Base-by-base conservation (phyloP, 2,329 filamentous ascomycete species). In the Verticillium alfalfae region DNA sequence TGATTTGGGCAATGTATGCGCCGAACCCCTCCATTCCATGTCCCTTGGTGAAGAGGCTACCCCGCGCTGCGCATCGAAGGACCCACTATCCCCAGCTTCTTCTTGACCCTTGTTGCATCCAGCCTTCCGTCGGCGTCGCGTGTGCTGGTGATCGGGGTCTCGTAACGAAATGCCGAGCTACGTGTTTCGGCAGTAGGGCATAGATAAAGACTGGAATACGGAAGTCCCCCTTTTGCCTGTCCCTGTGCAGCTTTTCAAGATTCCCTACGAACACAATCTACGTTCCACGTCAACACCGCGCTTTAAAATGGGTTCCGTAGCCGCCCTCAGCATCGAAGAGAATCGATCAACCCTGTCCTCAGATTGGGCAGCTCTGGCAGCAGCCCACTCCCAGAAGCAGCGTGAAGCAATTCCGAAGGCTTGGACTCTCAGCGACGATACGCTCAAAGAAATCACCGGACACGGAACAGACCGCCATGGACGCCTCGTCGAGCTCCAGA, bases 281-380 rank as follows among this genome's bases (percentile, higher is more conserved):
- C 26, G 5, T 31, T 31, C 26, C 13, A 37, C 18, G 22, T 15
- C 13, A n/a, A 7, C 13, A 41, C 15, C 39, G 6, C 16, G 8
- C 12, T 22, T 52, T 10, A 39, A 10, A 18, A 34, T 34, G 34
- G 49, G n/a, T n/a, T 58, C 36, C 10, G 18, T 52, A 52, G 18
- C 16, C 18, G 3, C 26, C 26, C 26, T 31, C 4, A 31, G 5
- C 26, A 10, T 52, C n/a, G 4, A 12, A 9, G 45, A 52, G 18
- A 26, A 22, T 8, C n/a, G 4, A 1, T 4, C 45, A 26, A 8
- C 45, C 12, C n/a, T 26, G 8, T 52, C 59, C 12, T 56, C 16
- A 37, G 61, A 58, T 36, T 66, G 65, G 65, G 22, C 60, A 22
- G 55, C 18, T 1, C 39, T 67, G 10, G 64, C 61, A n/a, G 61